Conservation (phyloP, 163 green algal genomes). For the Volvox carteri region DNA sequence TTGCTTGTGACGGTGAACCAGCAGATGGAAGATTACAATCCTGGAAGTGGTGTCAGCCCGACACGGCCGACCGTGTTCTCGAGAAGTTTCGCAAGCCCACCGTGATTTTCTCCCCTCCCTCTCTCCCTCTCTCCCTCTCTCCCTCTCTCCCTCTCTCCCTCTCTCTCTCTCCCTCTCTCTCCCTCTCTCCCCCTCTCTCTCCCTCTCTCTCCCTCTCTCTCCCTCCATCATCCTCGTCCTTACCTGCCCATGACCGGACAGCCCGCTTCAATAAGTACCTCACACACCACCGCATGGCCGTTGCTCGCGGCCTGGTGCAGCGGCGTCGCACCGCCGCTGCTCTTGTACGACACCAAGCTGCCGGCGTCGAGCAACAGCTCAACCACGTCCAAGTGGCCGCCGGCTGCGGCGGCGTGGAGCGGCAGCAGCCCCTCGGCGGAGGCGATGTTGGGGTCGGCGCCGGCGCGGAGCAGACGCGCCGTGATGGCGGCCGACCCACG, state of each 20-base stretch:
- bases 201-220: too few species aligned
- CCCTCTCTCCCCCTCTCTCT: neutral
- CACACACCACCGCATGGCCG: conserved; percentile 36
- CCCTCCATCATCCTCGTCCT: too few species aligned
- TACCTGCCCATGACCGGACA: conserved; percentile 48
- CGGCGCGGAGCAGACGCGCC: conserved; percentile 32
- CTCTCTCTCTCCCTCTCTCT: neutral
- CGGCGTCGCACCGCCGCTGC: conserved; percentile 64
- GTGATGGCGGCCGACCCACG: conserved; percentile 64
- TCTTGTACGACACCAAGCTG: conserved; percentile 60
- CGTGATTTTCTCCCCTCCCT: neutral
- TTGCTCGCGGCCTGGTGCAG: conserved; percentile 75
- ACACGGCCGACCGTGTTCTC: too few species aligned
- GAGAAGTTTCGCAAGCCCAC: too few species aligned
- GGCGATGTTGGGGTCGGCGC: conserved; percentile 66
- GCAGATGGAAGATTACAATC: too few species aligned
- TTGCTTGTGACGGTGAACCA: too few species aligned
- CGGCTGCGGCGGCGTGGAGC: conserved; percentile 78
- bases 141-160: neutral
- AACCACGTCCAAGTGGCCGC: conserved; percentile 69
- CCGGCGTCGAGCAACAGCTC: conserved; percentile 65
- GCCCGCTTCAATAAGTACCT: conserved; percentile 49
- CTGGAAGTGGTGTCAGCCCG: too few species aligned
- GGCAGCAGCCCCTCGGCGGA: conserved; percentile 65
- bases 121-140: neutral